Evolutionary conservation across 495 filamentous ascomycete species (phyloP).

Genomic region (Aspergillus steynii): DNA sequence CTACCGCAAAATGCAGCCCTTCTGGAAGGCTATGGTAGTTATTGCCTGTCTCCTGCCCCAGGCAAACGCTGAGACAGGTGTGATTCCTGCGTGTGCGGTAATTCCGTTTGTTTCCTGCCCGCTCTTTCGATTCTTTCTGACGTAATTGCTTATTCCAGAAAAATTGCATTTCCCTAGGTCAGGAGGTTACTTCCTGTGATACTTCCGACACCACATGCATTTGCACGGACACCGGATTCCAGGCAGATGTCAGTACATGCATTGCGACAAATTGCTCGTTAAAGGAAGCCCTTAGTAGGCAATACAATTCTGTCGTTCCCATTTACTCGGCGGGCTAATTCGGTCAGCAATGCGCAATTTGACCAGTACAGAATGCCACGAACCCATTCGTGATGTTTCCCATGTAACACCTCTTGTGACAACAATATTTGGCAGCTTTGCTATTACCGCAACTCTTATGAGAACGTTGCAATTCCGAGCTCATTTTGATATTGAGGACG

Average conservation of each 20-base stretch:
- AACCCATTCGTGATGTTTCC: conserved; percentile 12
- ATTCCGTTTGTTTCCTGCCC: too few species aligned
- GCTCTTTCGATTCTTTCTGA: too few species aligned
- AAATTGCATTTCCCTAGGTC: neutral
- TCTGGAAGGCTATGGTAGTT: too few species aligned
- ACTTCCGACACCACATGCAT: conserved; percentile 4
- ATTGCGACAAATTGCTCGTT: conserved; percentile 4
- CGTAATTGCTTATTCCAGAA: neutral
- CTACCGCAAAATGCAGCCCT: too few species aligned
- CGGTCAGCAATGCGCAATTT: conserved; percentile 6
- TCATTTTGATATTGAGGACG: conserved; percentile 15
- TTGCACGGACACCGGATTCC: conserved; percentile 4
- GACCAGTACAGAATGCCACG: conserved; percentile 11
- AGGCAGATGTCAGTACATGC: conserved; percentile 6
- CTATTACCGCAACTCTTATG: conserved; percentile 11
- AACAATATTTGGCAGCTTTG: conserved; percentile 13
- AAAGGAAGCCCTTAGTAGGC: conserved; percentile 13
- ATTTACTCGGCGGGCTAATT: neutral
- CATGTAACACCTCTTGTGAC: conserved; percentile 13
- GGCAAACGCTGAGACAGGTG: too few species aligned
- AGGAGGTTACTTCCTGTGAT: neutral
- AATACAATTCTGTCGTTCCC: too few species aligned
- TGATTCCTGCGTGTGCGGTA: too few species aligned
- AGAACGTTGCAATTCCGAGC: conserved; percentile 6
- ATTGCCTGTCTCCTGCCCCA: too few species aligned